A percentile compares a stretch with the other conserved stretches of the same genome.
Evolutionary conservation across 768 basidiomycete species (phyloP).

Genomic region (Candolleomyces eurysporus): DNA sequence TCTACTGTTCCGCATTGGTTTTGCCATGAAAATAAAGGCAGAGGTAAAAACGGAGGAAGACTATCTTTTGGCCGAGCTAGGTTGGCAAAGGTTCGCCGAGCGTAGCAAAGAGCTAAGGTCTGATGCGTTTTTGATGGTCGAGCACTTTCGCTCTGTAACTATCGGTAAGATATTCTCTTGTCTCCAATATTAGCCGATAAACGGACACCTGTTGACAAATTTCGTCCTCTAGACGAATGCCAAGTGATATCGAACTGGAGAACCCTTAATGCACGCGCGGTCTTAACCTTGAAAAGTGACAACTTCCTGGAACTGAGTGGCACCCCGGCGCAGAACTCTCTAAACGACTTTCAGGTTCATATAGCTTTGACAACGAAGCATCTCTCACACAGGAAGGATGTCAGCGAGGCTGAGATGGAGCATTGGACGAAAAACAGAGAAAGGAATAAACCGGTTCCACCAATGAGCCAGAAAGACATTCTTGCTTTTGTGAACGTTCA

Average conservation of each 20-base stretch:
- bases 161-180: not conserved
- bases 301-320: slow-evolving; percentile 3
- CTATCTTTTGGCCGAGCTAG: too few relatives aligned
- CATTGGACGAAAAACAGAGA: not conserved
- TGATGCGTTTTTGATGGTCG: not conserved
- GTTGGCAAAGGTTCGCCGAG: too few relatives aligned
- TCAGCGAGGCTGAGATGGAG: not conserved
- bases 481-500: not conserved
- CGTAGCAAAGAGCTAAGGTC: too few relatives aligned
- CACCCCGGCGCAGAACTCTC: not conserved
- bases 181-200: not conserved
- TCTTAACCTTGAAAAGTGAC: not conserved
- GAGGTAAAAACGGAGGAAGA: too few relatives aligned
- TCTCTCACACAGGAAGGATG: not conserved
- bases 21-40: too few relatives aligned
- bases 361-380: not conserved
- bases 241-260: not conserved
- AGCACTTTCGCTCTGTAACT: not conserved
- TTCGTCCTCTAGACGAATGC: not conserved
- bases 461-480: not conserved
- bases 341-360: not conserved
- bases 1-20: too few relatives aligned
- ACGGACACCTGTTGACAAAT: too few relatives aligned
- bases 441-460: too few relatives aligned
- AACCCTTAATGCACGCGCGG: not conserved